Base-by-base conservation (phyloP, 306 rosid genomes). In the Vigna angularis region DNA sequence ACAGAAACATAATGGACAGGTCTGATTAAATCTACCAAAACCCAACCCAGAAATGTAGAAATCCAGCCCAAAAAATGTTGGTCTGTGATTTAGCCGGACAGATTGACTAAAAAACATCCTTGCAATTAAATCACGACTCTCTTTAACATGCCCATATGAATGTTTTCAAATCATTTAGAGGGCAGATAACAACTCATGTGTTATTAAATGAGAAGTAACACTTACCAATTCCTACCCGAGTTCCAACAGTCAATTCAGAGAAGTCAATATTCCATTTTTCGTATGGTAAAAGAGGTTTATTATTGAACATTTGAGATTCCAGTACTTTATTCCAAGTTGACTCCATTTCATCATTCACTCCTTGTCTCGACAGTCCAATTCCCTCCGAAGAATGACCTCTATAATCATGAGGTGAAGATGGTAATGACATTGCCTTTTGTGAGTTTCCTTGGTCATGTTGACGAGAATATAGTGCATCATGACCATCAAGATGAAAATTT, bases 181-280 rank as follows among this genome's bases (percentile, higher is more conserved):
- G 9, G 40, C 34, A 75, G 55, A 72, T 65, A 24, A 38, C 30
- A 70, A 66, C 42, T 66, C 45, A 7, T 17, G 38, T 20, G 16
- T 76, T 42, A 67, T 69, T 44, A 79, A 68, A 63, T 55, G 38
- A 62, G 51, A 81, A 18, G 62, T 49, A 66, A 73, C 82, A 62
- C 90, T 85, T 83, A 91, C 99, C 99, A 63, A 96, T 96, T 65
- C 99, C 99, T 56, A 96, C 95, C 53, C 99, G 99, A 62, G 91
- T 93, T 85, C 97, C 98, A 78, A 96, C 98, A 53, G 87, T 91
- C 79, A 96, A 77, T 72, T 96, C 99, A 32, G 96, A 82, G 91
- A 85, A 96, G 86, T 96, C 97, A 71, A 96, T 89, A 83, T 90
- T 87, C 99, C 99, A 96, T 82, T 88, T 97, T 63, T 88, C 89